A percentile compares a stretch with the other conserved stretches of the same genome.
Evolutionary conservation across 2,329 filamentous ascomycete species (phyloP).

Genomic region (Orbilia oligospora): DNA sequence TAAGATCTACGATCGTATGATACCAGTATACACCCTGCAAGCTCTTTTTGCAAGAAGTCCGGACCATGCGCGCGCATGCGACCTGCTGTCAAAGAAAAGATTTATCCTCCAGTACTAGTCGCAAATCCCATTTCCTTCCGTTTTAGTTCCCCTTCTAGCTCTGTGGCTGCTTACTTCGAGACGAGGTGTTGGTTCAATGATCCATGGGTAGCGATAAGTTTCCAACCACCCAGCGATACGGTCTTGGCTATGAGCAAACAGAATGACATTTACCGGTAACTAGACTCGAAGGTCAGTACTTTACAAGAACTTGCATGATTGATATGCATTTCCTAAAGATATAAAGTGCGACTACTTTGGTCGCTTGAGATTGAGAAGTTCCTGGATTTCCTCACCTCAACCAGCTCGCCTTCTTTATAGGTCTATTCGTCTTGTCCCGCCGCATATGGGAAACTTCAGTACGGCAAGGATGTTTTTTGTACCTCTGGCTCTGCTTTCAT

Average conservation of each 20-base stretch:
- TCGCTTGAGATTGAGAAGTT: background rate
- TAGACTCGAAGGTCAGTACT: background rate
- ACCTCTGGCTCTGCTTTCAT: slow-evolving; percentile 8
- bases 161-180: slow-evolving; percentile 24
- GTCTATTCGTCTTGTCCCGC: background rate
- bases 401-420: background rate
- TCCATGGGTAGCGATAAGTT: background rate
- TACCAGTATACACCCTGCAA: slow-evolving; percentile 11
- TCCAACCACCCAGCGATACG: slow-evolving; percentile 16
- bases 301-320: background rate
- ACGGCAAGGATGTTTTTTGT: slow-evolving; percentile 17
- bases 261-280: background rate
- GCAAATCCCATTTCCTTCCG: background rate
- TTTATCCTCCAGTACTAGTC: background rate
- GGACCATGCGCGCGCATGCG: background rate
- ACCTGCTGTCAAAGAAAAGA: background rate
- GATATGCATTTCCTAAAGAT: background rate
- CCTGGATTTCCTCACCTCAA: background rate
- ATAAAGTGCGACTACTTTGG: background rate
- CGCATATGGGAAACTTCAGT: background rate
- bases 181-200: background rate
- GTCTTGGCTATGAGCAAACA: background rate
- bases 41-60: background rate
- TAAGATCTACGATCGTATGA: slow-evolving; percentile 29
- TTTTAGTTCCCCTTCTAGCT: background rate